Conservation (phyloP, 2,329 filamentous ascomycete species). For the Xylaria sp. region DNA sequence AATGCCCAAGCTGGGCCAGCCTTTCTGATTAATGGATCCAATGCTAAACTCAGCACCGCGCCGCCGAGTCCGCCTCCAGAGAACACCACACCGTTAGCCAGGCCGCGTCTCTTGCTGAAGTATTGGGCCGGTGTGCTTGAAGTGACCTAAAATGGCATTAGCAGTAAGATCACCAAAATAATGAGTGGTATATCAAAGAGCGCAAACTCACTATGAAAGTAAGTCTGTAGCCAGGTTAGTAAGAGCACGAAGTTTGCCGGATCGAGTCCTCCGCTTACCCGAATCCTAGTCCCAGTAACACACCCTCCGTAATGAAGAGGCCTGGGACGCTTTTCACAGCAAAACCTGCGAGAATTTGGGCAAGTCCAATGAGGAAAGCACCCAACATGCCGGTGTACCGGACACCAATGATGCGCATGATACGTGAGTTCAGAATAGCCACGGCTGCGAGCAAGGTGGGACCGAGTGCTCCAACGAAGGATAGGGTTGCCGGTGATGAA, state of each 20-base stretch:
- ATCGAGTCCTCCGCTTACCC: constrained; percentile 26
- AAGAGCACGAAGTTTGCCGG: not conserved
- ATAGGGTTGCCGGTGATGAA: constrained; percentile 33
- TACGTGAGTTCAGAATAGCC: constrained; percentile 32
- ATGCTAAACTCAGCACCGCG: constrained; percentile 60
- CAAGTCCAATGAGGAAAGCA: constrained; percentile 28
- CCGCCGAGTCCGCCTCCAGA: constrained; percentile 66
- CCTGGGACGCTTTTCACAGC: constrained; percentile 49
- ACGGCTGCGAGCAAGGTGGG: constrained; percentile 33
- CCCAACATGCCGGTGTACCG: constrained; percentile 35
- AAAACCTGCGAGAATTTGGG: constrained; percentile 46
- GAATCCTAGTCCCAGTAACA: constrained; percentile 34
- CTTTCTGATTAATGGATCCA: constrained; percentile 57
- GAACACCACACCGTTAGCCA: constrained; percentile 66
- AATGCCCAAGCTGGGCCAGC: constrained; percentile 55
- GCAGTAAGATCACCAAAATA: not conserved
- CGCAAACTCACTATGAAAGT: constrained; percentile 33
- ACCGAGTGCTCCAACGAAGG: constrained; percentile 37
- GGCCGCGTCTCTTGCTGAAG: constrained; percentile 62
- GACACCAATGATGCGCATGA: constrained; percentile 33
- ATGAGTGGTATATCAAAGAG: not conserved
- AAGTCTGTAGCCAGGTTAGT: constrained; percentile 29
- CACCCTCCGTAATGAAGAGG: constrained; percentile 48
- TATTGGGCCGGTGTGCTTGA: constrained; percentile 63
- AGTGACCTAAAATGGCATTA: constrained; percentile 50